Conservation (phyloP, 2,329 filamentous ascomycete species). For the Chaetomium sp. region DNA sequence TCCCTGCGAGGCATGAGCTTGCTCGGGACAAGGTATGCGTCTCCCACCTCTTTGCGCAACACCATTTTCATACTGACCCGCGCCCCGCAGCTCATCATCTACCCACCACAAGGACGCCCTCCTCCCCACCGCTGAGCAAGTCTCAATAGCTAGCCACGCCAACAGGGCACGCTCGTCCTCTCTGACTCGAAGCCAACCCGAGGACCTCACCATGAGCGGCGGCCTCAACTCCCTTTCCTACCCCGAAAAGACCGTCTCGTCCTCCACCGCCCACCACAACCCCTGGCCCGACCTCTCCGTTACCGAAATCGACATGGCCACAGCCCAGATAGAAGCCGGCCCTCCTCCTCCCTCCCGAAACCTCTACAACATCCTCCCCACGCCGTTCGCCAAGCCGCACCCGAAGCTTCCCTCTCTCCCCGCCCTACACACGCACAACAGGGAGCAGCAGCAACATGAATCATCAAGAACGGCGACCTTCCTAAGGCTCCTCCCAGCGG, state of each 20-base stretch:
- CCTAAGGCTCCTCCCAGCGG: not conserved
- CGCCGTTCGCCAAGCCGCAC: not conserved
- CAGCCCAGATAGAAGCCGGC: conserved; percentile 15
- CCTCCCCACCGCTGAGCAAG: conserved; percentile 26
- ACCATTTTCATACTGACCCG: not conserved
- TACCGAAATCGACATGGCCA: conserved; percentile 20
- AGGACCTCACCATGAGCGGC: conserved; percentile 6
- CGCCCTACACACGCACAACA: not conserved
- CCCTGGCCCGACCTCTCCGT: conserved; percentile 34
- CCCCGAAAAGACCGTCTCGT: conserved; percentile 7
- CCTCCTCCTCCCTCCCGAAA: not conserved
- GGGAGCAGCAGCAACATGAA: not conserved
- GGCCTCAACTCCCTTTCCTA: not conserved
- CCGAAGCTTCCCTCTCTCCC: not conserved
- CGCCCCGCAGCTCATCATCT: conserved; percentile 11
- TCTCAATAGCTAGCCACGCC: conserved; percentile 22
- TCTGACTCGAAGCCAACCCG: not conserved
- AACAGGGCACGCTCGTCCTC: conserved; percentile 6
- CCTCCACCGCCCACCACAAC: conserved; percentile 17
- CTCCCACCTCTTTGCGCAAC: not conserved
- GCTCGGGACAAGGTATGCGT: conserved; percentile 16
- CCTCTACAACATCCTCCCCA: conserved; percentile 11
- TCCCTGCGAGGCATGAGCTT: conserved; percentile 19
- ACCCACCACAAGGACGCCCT: conserved; percentile 29
- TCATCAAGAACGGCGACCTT: not conserved